phyloP scores from a whole-genome alignment of 768 basidiomycete species.

The Lentinula sp. region DNA sequence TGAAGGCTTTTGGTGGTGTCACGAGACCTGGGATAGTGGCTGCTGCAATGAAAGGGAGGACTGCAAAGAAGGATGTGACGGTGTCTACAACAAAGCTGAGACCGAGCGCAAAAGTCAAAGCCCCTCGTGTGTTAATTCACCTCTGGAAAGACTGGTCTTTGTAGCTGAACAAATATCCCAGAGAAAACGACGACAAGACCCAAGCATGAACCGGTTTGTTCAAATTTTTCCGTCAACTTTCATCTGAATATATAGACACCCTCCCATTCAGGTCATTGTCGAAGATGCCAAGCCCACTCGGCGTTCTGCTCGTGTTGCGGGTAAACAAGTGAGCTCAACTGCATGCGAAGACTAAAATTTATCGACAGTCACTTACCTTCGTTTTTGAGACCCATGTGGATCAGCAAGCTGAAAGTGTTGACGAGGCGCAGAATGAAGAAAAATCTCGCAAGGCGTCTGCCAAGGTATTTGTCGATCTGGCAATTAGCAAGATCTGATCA shows the following conservation, averaged over 20 bases:
- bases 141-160: not conserved
- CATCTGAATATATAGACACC: too few species aligned
- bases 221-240: not conserved
- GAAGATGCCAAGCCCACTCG: slow-evolving; percentile 7
- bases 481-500: too few species aligned
- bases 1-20: not conserved
- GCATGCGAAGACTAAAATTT: not conserved
- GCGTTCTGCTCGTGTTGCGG: slow-evolving; percentile 6
- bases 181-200: not conserved
- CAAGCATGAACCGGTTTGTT: not conserved
- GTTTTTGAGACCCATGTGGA: not conserved
- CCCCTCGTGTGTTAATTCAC: not conserved
- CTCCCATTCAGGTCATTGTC: not conserved
- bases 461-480: not conserved
- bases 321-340: not conserved
- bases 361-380: not conserved
- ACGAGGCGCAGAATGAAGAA: not conserved
- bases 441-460: not conserved
- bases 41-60: slow-evolving; percentile 24
- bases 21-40: slow-evolving; percentile 13
- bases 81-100: not conserved
- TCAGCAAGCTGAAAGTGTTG: not conserved
- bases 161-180: not conserved
- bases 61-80: slow-evolving; percentile 20
- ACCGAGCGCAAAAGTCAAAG: not conserved